phyloP scores from a whole-genome alignment of 345 rosid species.

The Salix purpurea region DNA sequence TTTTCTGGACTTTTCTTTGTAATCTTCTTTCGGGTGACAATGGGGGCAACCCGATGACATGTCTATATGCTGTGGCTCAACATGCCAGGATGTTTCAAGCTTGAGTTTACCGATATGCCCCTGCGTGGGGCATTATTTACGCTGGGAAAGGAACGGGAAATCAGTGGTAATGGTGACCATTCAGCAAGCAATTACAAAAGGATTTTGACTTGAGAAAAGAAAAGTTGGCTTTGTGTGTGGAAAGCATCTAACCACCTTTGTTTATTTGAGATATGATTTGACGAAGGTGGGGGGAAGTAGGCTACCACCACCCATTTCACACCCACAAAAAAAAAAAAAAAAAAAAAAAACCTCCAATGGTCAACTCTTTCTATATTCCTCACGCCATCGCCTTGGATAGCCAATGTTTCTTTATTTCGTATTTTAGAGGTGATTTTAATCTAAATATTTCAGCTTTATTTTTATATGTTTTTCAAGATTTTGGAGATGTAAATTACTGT shows the following conservation, averaged over 20 bases:
- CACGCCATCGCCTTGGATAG: too few relatives aligned
- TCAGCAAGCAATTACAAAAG: constrained; percentile 28
- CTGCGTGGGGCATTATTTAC: neutral
- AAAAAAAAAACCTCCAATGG: too few relatives aligned
- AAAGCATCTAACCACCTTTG: constrained; percentile 1
- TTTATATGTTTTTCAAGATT: too few relatives aligned
- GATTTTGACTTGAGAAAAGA: constrained; percentile 14
- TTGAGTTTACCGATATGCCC: neutral
- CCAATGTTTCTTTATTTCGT: too few relatives aligned
- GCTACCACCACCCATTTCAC: neutral
- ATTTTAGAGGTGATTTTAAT: too few relatives aligned
- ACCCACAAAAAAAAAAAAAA: too few relatives aligned
- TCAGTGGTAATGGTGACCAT: neutral
- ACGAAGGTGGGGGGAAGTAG: neutral
- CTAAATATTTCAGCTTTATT: too few relatives aligned
- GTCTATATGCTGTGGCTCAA: neutral
- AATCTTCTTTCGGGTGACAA: neutral
- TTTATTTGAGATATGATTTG: neutral
- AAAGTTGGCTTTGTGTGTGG: neutral
- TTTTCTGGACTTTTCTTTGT: neutral
- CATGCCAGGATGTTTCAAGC: neutral
- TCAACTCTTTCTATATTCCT: too few relatives aligned
- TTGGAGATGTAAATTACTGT: too few relatives aligned
- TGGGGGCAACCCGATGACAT: neutral
- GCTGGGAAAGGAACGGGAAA: neutral